Conservation (phyloP, 139 green algal species). For the Tetradesmus obliquus region DNA sequence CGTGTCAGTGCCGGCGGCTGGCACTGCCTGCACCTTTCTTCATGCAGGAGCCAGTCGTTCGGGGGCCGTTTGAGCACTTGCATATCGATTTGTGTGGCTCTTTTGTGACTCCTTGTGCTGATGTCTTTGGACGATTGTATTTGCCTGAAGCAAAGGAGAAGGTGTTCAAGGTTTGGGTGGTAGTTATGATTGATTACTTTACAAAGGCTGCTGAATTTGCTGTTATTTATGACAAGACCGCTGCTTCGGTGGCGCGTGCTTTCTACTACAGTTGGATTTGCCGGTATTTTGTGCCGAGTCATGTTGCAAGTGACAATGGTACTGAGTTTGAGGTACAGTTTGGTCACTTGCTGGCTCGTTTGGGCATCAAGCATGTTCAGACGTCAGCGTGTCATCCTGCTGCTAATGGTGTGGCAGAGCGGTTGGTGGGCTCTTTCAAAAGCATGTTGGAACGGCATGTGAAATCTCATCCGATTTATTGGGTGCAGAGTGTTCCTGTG, state of each 20-base stretch:
- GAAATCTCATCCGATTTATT: not conserved
- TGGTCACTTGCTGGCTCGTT: not conserved
- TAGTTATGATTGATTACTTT: conserved; percentile 23
- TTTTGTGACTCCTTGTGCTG: too few species aligned
- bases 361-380: too few species aligned
- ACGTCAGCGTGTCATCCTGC: conserved; percentile 1
- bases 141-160: too few species aligned
- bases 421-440: conserved; percentile 5
- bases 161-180: not conserved
- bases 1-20: too few species aligned
- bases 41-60: too few species aligned
- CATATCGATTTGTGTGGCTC: too few species aligned
- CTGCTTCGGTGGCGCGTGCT: not conserved
- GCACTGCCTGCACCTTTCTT: too few species aligned
- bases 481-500: too few species aligned
- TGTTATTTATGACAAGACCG: not conserved
- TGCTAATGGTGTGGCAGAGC: conserved; percentile 2
- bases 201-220: conserved; percentile 12
- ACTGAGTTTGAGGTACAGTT: conserved; percentile 6
- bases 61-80: too few species aligned
- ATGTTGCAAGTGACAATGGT: not conserved
- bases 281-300: not conserved
- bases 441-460: not conserved
- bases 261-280: conserved; percentile 23
- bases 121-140: too few species aligned